Base-by-base conservation (phyloP, 768 basidiomycete species). In the Termitomyces sp. region DNA sequence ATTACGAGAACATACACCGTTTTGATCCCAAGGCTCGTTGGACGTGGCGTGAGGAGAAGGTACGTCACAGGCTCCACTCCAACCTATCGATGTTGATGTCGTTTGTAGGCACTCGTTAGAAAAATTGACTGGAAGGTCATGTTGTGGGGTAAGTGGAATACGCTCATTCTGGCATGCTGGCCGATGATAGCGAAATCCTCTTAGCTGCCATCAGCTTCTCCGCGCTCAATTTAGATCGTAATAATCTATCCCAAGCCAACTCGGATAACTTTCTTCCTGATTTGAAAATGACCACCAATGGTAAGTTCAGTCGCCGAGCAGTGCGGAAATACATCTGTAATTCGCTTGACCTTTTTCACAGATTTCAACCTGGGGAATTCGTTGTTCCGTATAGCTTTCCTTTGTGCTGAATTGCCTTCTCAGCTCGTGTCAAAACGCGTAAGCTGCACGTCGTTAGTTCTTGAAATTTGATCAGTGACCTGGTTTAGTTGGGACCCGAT, bases 101-200 rank as follows among this genome's bases (percentile, higher is more conserved):
- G 31, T 54, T 16, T 31, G 34, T 53, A 83, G 79, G 73, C 71
- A 11, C 65, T 84, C 10, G 64, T 83, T 25, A 71, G 83, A 43
- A 84, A 82, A 61, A 74, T 84, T 31, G 84, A 87, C 62, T 84
- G 80, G 79, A 84, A 77, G 58, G 78, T 87, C 40, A 80, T 86
- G 79, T 54, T 79, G 4, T 80, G 79, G 75, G 72, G 69, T 65
- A 52, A 57, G 58, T 56, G 27, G 16, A 42, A 21, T n/a, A 38
- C 1, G 40, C 23, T 42, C 16, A 45, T 54, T 16, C n/a, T 4
- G 19, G 40, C 23, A 31, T 45, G 19, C 29, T 42, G 4, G 14
- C 21, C 6, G 19, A 37, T 17, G 12, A 19, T 53, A 25, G 32
- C 14, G 19, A 31, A 38, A 14, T 16, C n/a, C 17, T 10, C 17